These are phyloP conservation scores for Nicotiana undulata DNA, from an alignment of 257 asterid genomes.

Conservation along the genomic window DNA sequence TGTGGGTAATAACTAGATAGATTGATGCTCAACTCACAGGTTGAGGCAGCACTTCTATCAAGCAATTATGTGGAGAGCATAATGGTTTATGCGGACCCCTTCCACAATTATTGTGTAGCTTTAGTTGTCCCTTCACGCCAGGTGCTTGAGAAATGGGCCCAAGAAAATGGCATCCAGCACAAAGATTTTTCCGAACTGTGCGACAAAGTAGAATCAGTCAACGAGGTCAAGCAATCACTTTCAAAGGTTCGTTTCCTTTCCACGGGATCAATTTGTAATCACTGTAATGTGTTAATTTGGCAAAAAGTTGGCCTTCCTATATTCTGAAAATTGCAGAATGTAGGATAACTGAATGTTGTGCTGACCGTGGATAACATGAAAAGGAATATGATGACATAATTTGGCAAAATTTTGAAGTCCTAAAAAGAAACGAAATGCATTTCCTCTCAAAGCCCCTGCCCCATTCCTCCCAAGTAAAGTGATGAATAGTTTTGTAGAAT, in stretches of 20 bases:
- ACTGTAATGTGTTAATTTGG: background rate
- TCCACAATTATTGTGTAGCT: conserved; percentile 75
- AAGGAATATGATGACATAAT: background rate
- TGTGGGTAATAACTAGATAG: background rate
- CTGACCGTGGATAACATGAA: background rate
- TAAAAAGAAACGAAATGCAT: background rate
- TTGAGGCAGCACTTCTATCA: conserved; percentile 71
- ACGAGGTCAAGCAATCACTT: conserved; percentile 69
- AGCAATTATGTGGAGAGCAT: conserved; percentile 58
- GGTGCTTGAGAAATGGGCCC: conserved; percentile 77
- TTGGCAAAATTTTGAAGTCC: background rate
- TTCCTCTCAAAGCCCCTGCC: background rate
- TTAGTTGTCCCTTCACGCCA: conserved; percentile 64
- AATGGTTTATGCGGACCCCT: conserved; percentile 79
- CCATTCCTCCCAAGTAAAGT: background rate
- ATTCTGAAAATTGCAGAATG: background rate
- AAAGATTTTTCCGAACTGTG: conserved; percentile 56
- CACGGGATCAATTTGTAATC: background rate
- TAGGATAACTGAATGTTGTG: background rate
- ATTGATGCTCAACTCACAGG: conserved; percentile 26
- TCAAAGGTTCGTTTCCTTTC: conserved; percentile 43
- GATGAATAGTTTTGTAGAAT: background rate
- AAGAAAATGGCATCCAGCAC: conserved; percentile 52
- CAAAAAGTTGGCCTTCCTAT: background rate
- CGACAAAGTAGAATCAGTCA: conserved; percentile 51